A percentile compares a stretch with the other conserved stretches of the same genome.
Conservation (phyloP, 2,329 filamentous ascomycete species). For the Fonsecaea pugnacius region DNA sequence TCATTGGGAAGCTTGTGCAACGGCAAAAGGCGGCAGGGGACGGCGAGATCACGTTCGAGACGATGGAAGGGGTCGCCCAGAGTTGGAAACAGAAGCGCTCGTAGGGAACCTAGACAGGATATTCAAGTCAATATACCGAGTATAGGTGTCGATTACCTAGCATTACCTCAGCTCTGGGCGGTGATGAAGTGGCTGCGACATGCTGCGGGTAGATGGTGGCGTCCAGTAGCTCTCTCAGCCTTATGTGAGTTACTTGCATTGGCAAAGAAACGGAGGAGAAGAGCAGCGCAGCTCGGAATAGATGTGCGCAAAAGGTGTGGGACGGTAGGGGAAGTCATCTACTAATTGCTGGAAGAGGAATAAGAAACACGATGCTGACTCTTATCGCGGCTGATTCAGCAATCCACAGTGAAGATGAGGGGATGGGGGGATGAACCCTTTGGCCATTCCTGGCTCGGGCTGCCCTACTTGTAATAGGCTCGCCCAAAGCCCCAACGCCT, state of each 20-base stretch:
- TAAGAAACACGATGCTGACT: slow-evolving; percentile 8
- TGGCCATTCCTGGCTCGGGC: neutral
- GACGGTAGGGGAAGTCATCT: neutral
- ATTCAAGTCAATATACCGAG: neutral
- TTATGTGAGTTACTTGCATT: slow-evolving; percentile 12
- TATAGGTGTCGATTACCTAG: slow-evolving; percentile 7
- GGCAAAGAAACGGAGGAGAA: neutral
- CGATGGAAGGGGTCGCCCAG: slow-evolving; percentile 35
- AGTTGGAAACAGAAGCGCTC: slow-evolving; percentile 32
- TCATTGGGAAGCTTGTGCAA: slow-evolving; percentile 33
- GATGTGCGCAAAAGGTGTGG: neutral
- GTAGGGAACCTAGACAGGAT: neutral
- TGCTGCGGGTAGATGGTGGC: neutral
- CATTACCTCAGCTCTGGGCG: slow-evolving; percentile 25
- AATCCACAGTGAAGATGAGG: neutral
- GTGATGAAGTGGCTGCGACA: neutral
- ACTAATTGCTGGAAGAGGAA: slow-evolving; percentile 5
- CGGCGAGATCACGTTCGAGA: slow-evolving; percentile 38
- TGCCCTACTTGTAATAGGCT: neutral
- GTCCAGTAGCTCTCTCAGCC: slow-evolving; percentile 9
- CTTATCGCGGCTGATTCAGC: slow-evolving; percentile 15
- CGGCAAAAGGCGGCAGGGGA: slow-evolving; percentile 32
- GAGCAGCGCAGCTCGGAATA: neutral
- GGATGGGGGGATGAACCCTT: neutral
- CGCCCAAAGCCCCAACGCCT: neutral